phyloP scores from a whole-genome alignment of 441 rosid genomes.

The Codiaeum variegatum region DNA sequence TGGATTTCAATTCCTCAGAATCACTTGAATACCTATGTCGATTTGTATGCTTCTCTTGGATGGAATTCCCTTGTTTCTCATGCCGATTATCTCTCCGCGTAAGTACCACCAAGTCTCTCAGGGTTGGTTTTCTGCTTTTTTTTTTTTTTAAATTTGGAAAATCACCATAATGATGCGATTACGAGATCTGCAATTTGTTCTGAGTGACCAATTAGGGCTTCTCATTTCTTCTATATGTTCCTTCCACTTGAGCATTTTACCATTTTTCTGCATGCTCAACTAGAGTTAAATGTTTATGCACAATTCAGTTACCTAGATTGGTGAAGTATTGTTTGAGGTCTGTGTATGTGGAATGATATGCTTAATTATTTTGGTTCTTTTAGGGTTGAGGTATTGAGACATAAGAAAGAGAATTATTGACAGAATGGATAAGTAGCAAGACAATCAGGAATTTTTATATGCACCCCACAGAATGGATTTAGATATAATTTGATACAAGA shows the following conservation, averaged over 20 bases:
- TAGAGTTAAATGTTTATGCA: not conserved
- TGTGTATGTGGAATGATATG: too few relatives aligned
- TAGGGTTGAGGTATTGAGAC: too few relatives aligned
- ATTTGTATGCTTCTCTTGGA: conserved; percentile 72
- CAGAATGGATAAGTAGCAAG: not conserved
- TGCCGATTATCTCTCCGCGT: conserved; percentile 72
- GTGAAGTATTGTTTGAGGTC: too few relatives aligned
- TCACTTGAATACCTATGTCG: conserved; percentile 41
- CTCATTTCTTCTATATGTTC: not conserved
- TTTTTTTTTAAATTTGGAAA: not conserved
- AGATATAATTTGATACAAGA: not conserved
- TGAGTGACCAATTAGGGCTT: not conserved
- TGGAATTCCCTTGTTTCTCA: conserved; percentile 78
- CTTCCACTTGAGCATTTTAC: not conserved
- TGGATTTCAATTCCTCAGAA: conserved; percentile 58
- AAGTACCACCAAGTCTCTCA: conserved; percentile 21
- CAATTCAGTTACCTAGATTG: not conserved
- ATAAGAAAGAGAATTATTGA: too few relatives aligned
- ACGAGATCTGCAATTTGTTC: not conserved
- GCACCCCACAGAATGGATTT: not conserved
- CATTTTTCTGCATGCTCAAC: not conserved
- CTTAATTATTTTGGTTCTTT: too few relatives aligned
- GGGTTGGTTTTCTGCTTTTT: too few relatives aligned
- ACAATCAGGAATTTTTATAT: not conserved
- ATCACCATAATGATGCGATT: not conserved